Evolutionary conservation across 1,284 basidiomycete species (phyloP).

Genomic region (Bjerkandera adusta): DNA sequence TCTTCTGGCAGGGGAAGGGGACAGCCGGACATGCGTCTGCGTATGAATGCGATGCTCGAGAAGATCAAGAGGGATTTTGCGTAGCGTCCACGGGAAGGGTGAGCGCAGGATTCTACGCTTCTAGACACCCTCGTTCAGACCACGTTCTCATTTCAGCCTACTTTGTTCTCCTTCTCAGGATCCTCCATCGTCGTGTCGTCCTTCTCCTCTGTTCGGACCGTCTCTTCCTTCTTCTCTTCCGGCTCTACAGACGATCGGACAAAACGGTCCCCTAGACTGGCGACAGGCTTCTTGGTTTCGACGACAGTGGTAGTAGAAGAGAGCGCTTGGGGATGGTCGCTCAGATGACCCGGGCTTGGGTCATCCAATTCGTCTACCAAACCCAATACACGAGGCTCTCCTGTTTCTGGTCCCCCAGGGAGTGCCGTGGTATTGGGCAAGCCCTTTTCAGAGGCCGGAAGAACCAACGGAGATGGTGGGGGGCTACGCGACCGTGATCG

Average conservation of each 20-base stretch:
- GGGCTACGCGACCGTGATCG: conserved; percentile 74
- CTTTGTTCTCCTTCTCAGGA: conserved; percentile 57
- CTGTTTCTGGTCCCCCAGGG: conserved; percentile 22
- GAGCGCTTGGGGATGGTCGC: conserved; percentile 71
- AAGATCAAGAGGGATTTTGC: conserved; percentile 64
- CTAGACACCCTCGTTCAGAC: not conserved
- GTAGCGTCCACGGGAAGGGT: conserved; percentile 25
- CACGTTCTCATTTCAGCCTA: conserved; percentile 36
- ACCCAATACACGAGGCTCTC: conserved; percentile 56
- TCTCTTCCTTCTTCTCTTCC: conserved; percentile 24
- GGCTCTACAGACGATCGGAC: conserved; percentile 42
- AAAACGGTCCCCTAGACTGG: conserved; percentile 63
- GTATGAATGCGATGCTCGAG: conserved; percentile 77
- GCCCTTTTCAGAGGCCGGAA: conserved; percentile 36
- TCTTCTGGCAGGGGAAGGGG: conserved; percentile 30
- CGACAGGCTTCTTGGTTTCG: conserved; percentile 38
- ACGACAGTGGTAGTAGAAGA: conserved; percentile 57
- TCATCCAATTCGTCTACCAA: conserved; percentile 83
- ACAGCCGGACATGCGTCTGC: conserved; percentile 78
- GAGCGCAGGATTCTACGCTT: conserved; percentile 12
- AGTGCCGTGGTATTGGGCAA: conserved; percentile 20
- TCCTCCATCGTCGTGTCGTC: conserved; percentile 48
- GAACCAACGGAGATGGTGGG: conserved; percentile 65
- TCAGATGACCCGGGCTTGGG: conserved; percentile 77
- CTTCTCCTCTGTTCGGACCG: conserved; percentile 6